phyloP scores from a whole-genome alignment of 2,329 filamentous ascomycete species.

The Xylaria sp. region DNA sequence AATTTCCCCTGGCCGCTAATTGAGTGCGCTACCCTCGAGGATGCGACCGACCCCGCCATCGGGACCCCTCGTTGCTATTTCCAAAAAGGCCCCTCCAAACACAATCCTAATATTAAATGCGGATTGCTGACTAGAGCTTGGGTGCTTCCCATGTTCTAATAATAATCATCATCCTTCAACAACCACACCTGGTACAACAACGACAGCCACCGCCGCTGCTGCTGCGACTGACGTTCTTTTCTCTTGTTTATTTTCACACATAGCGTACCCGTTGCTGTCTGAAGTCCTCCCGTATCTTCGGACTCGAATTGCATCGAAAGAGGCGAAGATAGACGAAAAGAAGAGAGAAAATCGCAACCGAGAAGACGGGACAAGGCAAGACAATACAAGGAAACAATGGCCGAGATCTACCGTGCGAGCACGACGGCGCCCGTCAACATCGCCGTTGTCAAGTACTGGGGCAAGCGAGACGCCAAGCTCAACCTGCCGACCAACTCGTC shows the following conservation, averaged over 20 bases:
- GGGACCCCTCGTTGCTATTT: conserved; percentile 23
- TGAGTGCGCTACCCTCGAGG: conserved; percentile 7
- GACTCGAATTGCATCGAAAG: background rate
- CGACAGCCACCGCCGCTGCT: background rate
- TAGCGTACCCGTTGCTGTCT: background rate
- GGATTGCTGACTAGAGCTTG: conserved; percentile 33
- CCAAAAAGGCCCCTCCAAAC: conserved; percentile 25
- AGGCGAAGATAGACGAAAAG: background rate
- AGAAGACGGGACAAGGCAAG: background rate
- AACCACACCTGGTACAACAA: background rate
- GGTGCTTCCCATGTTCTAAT: conserved; percentile 9
- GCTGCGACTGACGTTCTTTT: background rate
- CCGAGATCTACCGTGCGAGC: conserved; percentile 84
- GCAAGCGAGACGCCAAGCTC: conserved; percentile 91
- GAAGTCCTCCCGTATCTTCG: background rate
- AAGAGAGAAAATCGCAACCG: background rate
- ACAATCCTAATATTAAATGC: conserved; percentile 29
- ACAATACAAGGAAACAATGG: conserved; percentile 54
- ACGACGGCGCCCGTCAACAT: conserved; percentile 98
- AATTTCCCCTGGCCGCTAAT: conserved; percentile 22
- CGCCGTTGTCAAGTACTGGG: conserved; percentile 99
- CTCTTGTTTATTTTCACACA: conserved; percentile 3
- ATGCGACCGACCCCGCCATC: conserved; percentile 36
- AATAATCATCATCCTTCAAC: conserved; percentile 11
- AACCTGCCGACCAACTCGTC: conserved; percentile 99